Base-by-base conservation (phyloP, 139 green algal species). In the Chlamydomonas incerta region DNA sequence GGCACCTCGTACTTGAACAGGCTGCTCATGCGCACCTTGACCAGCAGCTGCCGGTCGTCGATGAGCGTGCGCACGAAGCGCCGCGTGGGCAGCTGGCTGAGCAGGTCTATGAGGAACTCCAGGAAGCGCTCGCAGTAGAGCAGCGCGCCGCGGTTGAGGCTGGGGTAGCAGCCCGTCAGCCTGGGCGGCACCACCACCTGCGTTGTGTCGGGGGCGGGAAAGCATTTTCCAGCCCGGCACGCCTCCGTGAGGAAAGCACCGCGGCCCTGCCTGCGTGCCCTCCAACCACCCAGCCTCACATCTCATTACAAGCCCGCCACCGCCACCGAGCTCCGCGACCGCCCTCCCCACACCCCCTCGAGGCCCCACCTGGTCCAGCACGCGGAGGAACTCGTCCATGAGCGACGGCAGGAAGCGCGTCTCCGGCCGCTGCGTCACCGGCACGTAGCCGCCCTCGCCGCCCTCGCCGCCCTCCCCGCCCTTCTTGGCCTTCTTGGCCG, bases 51-150 rank as follows among this genome's bases (percentile, higher is more conserved):
- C 21, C 89, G 87, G 88, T 98, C 96, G 69, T 97, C 92, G 65
- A 99, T 74, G 80, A 98, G 50, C 0, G 95, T 92, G 57, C 90
- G 93, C 73, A 97, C 91, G 87, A 98, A 98, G 74, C 97, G 93
- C 31, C 86, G 86, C 10, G 86, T 90, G 79, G 86, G 86, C 35
- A 90, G 86, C 80, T 87, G 74, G 31, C 91, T 95, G 34, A 99
- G 90, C 83, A 99, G 91, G 87, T 99, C 96, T 13, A 96, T 94
- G 15, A 98, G 68, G 60, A 99, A 93, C 92, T 98, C 95, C 29
- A 98, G 72, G 82, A 96, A 98, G 33, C 95, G 94, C 94, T 99
- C 96, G 83, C 93, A 97, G 86, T 96, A 96, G 52, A 92, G 85
- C 89, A 97, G 89, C 69, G 82, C 47, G 4, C 34, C 20, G 28